These are phyloP conservation scores for Luvunga scandens DNA, from an alignment of 345 rosid species.

Conservation along the genomic window DNA sequence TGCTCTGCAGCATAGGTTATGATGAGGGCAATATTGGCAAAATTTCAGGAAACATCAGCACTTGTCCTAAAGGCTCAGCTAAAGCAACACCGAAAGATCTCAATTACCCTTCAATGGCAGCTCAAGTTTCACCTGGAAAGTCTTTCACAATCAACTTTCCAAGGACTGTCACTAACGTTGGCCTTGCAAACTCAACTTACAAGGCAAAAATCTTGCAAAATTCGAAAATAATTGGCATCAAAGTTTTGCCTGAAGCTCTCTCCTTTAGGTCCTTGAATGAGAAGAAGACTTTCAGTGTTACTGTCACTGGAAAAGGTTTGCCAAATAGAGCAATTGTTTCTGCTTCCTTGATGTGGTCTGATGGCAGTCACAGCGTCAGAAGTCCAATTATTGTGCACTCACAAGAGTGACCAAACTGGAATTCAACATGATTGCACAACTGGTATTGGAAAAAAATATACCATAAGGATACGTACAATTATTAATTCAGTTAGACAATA, in stretches of 20 bases:
- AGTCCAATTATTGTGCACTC: background rate
- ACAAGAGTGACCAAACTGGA: no score
- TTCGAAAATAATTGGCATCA: conserved; percentile 10
- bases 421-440: no score
- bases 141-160: conserved; percentile 29
- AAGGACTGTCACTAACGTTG: conserved; percentile 61
- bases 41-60: conserved; percentile 25
- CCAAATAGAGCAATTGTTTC: conserved; percentile 3
- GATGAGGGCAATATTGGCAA: no score
- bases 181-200: conserved; percentile 39
- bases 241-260: conserved; percentile 39
- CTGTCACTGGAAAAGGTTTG: conserved; percentile 18
- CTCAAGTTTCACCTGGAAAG: background rate
- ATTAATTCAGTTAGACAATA: no score
- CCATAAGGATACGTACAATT: no score
- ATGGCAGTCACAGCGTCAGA: conserved; percentile 32
- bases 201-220: conserved; percentile 19
- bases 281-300: conserved; percentile 42
- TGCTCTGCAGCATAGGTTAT: no score
- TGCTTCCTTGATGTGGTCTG: conserved; percentile 33
- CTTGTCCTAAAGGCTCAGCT: conserved; percentile 23
- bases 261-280: conserved; percentile 28
- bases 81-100: conserved; percentile 30
- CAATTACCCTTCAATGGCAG: conserved; percentile 52
- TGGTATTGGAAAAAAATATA: no score